Percentiles rank a stretch among this genome's conserved stretches.
Conservation (phyloP, 805 yeast species). For the Sugiyamaella valdiviana region DNA sequence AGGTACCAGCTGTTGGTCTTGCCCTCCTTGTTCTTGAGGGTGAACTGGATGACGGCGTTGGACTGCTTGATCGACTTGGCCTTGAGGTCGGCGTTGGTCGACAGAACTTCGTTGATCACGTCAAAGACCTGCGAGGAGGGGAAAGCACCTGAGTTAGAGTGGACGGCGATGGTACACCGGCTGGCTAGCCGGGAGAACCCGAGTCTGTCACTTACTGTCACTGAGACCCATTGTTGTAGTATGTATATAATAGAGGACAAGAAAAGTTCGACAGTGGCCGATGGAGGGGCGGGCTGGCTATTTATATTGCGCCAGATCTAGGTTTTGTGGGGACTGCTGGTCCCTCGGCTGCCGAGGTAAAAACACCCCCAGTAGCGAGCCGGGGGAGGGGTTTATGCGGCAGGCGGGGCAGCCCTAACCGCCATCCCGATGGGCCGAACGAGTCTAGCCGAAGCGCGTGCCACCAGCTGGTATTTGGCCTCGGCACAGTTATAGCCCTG, state of each 20-base stretch:
- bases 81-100: slow-evolving; percentile 27
- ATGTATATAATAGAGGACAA: too few relatives aligned
- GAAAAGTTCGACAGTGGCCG: background rate
- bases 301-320: slow-evolving; percentile 1
- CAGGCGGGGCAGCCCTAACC: background rate
- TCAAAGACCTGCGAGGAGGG: slow-evolving; percentile 37
- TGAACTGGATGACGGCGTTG: slow-evolving; percentile 58
- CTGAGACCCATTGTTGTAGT: slow-evolving; percentile 13
- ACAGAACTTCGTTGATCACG: slow-evolving; percentile 29
- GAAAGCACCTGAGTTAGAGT: slow-evolving; percentile 31
- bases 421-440: too few relatives aligned
- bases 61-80: slow-evolving; percentile 39
- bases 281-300: background rate
- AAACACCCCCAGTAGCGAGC: too few relatives aligned
- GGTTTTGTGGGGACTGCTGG: too few relatives aligned
- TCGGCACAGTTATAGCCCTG: too few relatives aligned
- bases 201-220: slow-evolving; percentile 5
- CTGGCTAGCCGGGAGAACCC: too few relatives aligned
- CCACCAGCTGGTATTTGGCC: too few relatives aligned
- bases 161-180: too few relatives aligned
- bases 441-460: too few relatives aligned
- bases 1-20: slow-evolving; percentile 58
- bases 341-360: background rate
- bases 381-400: background rate
- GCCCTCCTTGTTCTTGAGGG: slow-evolving; percentile 56